These are phyloP conservation scores for Emydomyces testavorans DNA, from an alignment of 2,329 filamentous ascomycete genomes.

Conservation along the genomic window DNA sequence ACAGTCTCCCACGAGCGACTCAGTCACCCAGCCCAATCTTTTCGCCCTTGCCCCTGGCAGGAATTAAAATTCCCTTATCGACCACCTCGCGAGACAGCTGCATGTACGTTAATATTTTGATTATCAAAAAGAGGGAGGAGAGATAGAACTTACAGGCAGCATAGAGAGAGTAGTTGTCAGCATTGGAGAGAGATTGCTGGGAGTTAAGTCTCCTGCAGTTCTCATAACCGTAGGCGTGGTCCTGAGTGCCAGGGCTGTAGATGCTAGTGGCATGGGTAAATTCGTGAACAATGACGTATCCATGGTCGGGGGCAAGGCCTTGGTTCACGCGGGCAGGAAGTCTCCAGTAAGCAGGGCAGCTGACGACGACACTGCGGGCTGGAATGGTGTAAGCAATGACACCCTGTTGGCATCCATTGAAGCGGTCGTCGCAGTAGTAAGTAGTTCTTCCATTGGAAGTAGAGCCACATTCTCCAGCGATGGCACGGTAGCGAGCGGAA, in stretches of 20 bases:
- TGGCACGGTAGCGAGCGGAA: neutral
- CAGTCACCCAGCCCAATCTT: too few relatives aligned
- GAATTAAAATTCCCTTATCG: too few relatives aligned
- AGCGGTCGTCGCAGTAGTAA: neutral
- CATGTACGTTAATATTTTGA: too few relatives aligned
- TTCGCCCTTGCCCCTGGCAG: too few relatives aligned
- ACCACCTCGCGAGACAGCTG: too few relatives aligned
- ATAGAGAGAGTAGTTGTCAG: constrained; percentile 8
- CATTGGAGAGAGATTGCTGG: constrained; percentile 5
- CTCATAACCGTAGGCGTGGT: constrained; percentile 9
- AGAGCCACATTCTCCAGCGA: neutral
- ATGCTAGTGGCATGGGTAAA: constrained; percentile 3
- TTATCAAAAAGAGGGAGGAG: too few relatives aligned
- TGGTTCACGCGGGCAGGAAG: neutral
- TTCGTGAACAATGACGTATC: constrained; percentile 6
- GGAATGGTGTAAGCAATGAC: constrained; percentile 6
- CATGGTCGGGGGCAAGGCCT: constrained; percentile 3
- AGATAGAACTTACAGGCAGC: constrained; percentile 12
- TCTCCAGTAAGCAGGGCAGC: constrained; percentile 4
- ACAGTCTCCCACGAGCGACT: too few relatives aligned
- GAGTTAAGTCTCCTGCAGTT: neutral
- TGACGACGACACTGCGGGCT: neutral
- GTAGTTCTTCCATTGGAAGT: neutral
- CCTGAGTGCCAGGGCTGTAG: neutral
- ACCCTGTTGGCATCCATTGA: neutral